Conservation (phyloP, 1,139 yeast genomes). For the Candida smagusa region DNA sequence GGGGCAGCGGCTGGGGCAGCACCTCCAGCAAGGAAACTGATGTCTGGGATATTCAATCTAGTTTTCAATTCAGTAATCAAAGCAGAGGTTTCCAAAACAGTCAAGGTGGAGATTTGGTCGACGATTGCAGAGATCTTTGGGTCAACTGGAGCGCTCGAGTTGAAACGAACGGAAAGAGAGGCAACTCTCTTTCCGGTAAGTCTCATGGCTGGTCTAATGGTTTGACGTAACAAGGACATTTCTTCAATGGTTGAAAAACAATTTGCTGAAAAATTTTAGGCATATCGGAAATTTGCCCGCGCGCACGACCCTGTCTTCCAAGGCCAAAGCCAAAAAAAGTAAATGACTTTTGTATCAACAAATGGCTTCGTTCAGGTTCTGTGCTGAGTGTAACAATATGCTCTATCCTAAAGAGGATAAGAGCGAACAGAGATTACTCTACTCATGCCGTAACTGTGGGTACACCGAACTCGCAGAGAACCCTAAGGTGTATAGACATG, state of each 20-base stretch:
- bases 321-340: conserved; percentile 1
- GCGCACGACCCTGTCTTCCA: conserved; percentile 5
- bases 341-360: conserved; percentile 1
- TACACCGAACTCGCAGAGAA: conserved; percentile 91
- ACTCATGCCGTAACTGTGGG: conserved; percentile 93
- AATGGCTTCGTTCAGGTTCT: conserved; percentile 90
- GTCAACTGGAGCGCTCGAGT: conserved; percentile 66
- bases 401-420: conserved; percentile 97
- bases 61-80: conserved; percentile 81
- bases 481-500: conserved; percentile 89
- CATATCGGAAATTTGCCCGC: conserved; percentile 1
- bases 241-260: neutral
- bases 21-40: conserved; percentile 76
- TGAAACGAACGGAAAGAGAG: conserved; percentile 39
- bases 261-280: conserved; percentile 5
- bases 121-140: conserved; percentile 88
- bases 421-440: conserved; percentile 64
- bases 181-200: conserved; percentile 24
- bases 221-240: conserved; percentile 38
- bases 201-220: conserved; percentile 38
- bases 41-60: conserved; percentile 88
- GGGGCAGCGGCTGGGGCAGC: conserved; percentile 71
- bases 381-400: conserved; percentile 97
- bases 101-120: conserved; percentile 83
- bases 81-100: conserved; percentile 84